Percentiles rank a stretch among this genome's conserved stretches.
Evolutionary conservation across 441 rosid genomes (phyloP).

Genomic region (Arabidopsis hybrid): DNA sequence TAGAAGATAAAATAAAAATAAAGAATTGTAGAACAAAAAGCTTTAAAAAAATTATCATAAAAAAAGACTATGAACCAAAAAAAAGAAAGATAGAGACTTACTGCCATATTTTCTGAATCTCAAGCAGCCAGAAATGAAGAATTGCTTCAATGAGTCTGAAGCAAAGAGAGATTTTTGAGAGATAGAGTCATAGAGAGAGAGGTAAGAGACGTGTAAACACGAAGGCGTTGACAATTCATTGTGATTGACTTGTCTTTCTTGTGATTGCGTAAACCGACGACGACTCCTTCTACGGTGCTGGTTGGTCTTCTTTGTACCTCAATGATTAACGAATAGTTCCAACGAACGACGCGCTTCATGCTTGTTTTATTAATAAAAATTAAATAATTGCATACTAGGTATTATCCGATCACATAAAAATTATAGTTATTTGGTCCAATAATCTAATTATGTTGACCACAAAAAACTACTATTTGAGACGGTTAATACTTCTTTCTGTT

Average conservation of each 20-base stretch:
- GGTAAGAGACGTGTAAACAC: slow-evolving; percentile 42
- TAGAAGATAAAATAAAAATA: not conserved
- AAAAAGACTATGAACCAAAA: too few species aligned
- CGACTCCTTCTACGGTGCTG: slow-evolving; percentile 26
- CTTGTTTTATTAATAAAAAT: not conserved
- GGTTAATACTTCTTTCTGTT: too few species aligned
- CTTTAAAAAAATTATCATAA: not conserved
- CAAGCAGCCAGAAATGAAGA: slow-evolving; percentile 31
- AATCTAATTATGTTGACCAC: not conserved
- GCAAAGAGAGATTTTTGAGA: not conserved
- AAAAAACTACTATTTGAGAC: too few species aligned
- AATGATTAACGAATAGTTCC: slow-evolving; percentile 10
- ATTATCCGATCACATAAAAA: not conserved
- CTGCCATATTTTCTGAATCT: slow-evolving; percentile 36
- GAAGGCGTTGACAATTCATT: slow-evolving; percentile 40
- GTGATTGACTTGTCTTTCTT: slow-evolving; percentile 31
- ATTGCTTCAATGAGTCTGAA: slow-evolving; percentile 9
- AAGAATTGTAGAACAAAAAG: not conserved
- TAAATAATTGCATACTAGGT: not conserved
- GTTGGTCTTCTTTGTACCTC: not conserved
- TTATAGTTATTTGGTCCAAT: not conserved
- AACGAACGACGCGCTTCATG: slow-evolving; percentile 17
- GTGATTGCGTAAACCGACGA: slow-evolving; percentile 17
- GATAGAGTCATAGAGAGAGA: not conserved
- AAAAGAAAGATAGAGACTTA: too few species aligned